These are phyloP conservation scores for Bacidia gigantensis DNA, from an alignment of 495 filamentous ascomycete species.

Conservation along the genomic window DNA sequence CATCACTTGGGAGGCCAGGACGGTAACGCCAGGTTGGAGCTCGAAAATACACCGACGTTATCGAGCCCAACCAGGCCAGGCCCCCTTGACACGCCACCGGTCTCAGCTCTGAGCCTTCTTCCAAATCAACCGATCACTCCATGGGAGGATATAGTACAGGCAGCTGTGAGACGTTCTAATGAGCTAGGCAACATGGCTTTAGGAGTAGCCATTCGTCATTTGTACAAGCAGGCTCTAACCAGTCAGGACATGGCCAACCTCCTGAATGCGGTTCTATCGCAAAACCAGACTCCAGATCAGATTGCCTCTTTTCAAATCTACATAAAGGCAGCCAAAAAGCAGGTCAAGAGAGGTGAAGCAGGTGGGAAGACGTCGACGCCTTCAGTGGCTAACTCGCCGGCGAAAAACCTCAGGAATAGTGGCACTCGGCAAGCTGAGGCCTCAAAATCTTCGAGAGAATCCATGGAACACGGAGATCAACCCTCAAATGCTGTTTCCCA, in stretches of 20 bases:
- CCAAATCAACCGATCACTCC: not conserved
- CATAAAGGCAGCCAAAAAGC: conserved; percentile 26
- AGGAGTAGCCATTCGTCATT: conserved; percentile 26
- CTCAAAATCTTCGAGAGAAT: conserved; percentile 9
- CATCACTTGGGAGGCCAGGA: not conserved
- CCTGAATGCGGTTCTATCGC: conserved; percentile 29
- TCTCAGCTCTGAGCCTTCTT: not conserved
- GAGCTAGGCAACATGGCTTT: conserved; percentile 26
- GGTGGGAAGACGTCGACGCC: conserved; percentile 4
- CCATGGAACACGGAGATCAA: conserved; percentile 10
- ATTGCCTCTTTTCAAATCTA: conserved; percentile 27
- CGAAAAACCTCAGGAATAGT: conserved; percentile 28
- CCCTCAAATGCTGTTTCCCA: conserved; percentile 8
- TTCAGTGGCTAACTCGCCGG: conserved; percentile 16
- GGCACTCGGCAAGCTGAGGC: conserved; percentile 20
- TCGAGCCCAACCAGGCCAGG: not conserved
- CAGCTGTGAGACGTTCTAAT: conserved; percentile 25
- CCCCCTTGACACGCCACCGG: not conserved
- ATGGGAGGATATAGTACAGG: conserved; percentile 25
- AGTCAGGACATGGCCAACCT: conserved; percentile 25
- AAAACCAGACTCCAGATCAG: conserved; percentile 27
- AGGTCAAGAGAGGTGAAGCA: conserved; percentile 10
- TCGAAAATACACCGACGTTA: not conserved
- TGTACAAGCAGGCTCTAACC: conserved; percentile 28
- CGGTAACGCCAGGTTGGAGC: not conserved